Conservation (phyloP, 257 asterid species). For the Solanum peruvianum region DNA sequence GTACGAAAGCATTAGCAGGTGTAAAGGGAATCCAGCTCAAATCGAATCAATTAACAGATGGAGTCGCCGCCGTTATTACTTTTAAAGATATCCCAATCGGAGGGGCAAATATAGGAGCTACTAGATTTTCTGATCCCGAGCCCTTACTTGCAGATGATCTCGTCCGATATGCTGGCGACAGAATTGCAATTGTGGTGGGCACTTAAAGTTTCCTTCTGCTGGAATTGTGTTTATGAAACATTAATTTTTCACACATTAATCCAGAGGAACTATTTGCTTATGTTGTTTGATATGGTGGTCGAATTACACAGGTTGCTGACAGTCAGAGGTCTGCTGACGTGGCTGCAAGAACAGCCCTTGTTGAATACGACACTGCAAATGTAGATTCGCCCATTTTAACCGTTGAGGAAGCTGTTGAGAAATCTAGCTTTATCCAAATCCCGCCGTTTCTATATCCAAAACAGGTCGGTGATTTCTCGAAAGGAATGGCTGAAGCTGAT, state of each 20-base stretch:
- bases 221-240: neutral
- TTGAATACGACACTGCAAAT: conserved; percentile 38
- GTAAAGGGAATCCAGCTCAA: conserved; percentile 32
- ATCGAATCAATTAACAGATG: conserved; percentile 17
- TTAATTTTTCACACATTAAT: neutral
- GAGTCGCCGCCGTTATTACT: conserved; percentile 32
- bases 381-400: conserved; percentile 56
- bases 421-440: conserved; percentile 41
- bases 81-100: conserved; percentile 49
- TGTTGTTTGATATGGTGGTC: neutral
- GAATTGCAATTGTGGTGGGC: conserved; percentile 54
- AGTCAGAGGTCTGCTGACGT: conserved; percentile 43
- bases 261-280: neutral
- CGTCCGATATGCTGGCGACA: conserved; percentile 50
- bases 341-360: conserved; percentile 40
- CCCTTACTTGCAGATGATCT: conserved; percentile 53
- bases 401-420: conserved; percentile 58
- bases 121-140: conserved; percentile 29
- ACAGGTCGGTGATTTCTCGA: conserved; percentile 43
- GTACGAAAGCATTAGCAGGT: conserved; percentile 48
- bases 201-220: neutral
- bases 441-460: conserved; percentile 35
- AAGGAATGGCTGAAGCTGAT: conserved; percentile 77
- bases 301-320: conserved; percentile 36
- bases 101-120: conserved; percentile 49